Base-by-base conservation (phyloP, 2,329 filamentous ascomycete species). In the Colletotrichum sp. region DNA sequence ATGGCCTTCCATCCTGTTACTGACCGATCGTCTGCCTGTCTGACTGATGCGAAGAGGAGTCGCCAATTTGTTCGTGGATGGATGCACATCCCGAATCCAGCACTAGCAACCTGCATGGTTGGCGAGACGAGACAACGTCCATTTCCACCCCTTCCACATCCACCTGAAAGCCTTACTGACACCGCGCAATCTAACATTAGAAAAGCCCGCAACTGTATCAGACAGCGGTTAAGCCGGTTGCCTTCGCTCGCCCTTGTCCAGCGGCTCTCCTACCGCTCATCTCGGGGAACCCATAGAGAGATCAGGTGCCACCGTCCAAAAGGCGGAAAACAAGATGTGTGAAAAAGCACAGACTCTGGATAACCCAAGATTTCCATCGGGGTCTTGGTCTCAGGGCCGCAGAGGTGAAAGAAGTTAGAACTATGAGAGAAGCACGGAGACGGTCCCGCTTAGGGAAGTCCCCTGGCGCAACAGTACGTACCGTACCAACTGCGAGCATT, bases 41-140 rank as follows among this genome's bases (percentile, higher is more conserved):
- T 59, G 52, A 26, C 28, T 59, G 70, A 57, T 78, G 65, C n/a
- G 24, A 62, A 70, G 44, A 62, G 44, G 49, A 52, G 71, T 57
- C 57, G 39, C 44, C 60, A 81, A 81, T 79, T 78, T 81, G 76
- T 79, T 80, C 77, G 80, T 79, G 73, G 65, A 49, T 36, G 68
- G 52, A 65, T 74, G 62, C 52, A 62, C 44, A n/a, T 62, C 24
- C 62, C 32, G 36, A 73, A 78, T 72, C 75, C 76, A 67, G 76
- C 63, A 73, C 77, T 78, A 70, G 15, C 24, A 55, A 26, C 44
- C 13, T 36, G 60, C 68, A 66, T 28, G 36, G 32, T 55, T 18
- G 49, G 64, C 36, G 24, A 62, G n/a, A 55, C 24, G 30, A 74
- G 39, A 34, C 32, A 71, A 55, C 32, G 26, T 9, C 30, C n/a